Base-by-base conservation (phyloP, 2,329 filamentous ascomycete species). In the Leptographium lundbergii region DNA sequence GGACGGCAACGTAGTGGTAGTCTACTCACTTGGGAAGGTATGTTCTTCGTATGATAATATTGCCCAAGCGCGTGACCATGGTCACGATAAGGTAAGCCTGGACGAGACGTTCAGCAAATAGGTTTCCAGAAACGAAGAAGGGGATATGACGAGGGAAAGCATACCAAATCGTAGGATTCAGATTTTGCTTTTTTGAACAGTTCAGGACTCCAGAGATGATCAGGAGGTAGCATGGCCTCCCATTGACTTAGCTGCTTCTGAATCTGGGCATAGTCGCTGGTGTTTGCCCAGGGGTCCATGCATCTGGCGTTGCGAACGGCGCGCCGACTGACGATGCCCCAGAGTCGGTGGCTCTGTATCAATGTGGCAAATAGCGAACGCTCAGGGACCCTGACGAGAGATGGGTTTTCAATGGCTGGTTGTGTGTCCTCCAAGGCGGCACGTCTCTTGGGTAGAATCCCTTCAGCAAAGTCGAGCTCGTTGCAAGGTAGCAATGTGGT, bases 1-100 rank as follows among this genome's bases (percentile, higher is more conserved):
- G 27, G 7, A 11, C 22, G 10, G 22, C 5, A 14, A 54, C 3
- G 42, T 11, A 48, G 13, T 45, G 11, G 48, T 50, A 9, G 19
- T 34, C 9, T 53, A 17, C 5, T 13, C 34, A 85, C 82, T 81
- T 75, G 63, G 87, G 85, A 58, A 80, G 54, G 22, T 81, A 81
- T n/a, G 77, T 74, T 58, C 78, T 77, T 22, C 80, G 74, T 25
- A 81, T 68, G 17, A 82, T 75, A 58, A 82, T 81, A 60, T 82
- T 80, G 66, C 79, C 81, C 6, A 82, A 73, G 3, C 79, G 74
- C 2, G 77, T 74, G 58, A 79, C 75, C 71, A 81, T 81, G 4
- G 79, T 81, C 6, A 81, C 74, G 50, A 76, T 76, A 13, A 81
- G 71, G 65, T 82, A 82, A 0, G 76, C 77, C 78, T 80, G 29